Percentiles rank a stretch among this genome's conserved stretches.
phyloP scores from a whole-genome alignment of 345 rosid genomes.

The Eutrema heterophyllum region DNA sequence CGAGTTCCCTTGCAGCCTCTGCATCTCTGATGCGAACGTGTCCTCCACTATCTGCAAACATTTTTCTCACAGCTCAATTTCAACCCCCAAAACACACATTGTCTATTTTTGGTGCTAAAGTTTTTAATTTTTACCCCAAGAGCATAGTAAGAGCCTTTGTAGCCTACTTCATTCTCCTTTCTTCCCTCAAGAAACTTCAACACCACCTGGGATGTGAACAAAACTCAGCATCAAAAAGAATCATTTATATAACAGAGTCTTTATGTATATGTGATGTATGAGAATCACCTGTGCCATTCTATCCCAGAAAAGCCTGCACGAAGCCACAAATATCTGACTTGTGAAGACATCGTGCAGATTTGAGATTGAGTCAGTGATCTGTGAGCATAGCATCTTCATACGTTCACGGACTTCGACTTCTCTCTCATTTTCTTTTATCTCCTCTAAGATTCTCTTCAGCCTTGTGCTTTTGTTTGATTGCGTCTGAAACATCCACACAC shows the following conservation, averaged over 20 bases:
- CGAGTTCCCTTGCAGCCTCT: slow-evolving; percentile 74
- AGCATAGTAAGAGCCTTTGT: slow-evolving; percentile 88
- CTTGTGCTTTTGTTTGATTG: slow-evolving; percentile 70
- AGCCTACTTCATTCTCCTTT: slow-evolving; percentile 87
- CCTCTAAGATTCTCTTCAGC: slow-evolving; percentile 82
- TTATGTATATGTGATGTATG: not conserved
- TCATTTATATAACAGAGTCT: not conserved
- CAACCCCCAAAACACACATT: not conserved
- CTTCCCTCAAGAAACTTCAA: slow-evolving; percentile 93
- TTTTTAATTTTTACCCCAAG: slow-evolving; percentile 57
- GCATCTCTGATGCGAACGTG: slow-evolving; percentile 95
- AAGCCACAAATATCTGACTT: slow-evolving; percentile 72
- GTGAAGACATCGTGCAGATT: slow-evolving; percentile 79
- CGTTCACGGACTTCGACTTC: slow-evolving; percentile 84
- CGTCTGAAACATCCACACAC: slow-evolving; percentile 40
- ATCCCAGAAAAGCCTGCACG: slow-evolving; percentile 91
- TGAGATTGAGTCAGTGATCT: slow-evolving; percentile 63
- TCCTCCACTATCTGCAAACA: slow-evolving; percentile 72
- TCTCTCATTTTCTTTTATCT: slow-evolving; percentile 85
- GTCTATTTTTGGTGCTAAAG: not conserved
- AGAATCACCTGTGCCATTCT: slow-evolving; percentile 78
- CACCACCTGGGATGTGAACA: slow-evolving; percentile 41
- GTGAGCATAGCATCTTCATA: slow-evolving; percentile 72
- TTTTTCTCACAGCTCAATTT: not conserved
- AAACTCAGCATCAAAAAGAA: not conserved